phyloP scores from a whole-genome alignment of 78 protist species.

The Dictyostelium capitatum region DNA sequence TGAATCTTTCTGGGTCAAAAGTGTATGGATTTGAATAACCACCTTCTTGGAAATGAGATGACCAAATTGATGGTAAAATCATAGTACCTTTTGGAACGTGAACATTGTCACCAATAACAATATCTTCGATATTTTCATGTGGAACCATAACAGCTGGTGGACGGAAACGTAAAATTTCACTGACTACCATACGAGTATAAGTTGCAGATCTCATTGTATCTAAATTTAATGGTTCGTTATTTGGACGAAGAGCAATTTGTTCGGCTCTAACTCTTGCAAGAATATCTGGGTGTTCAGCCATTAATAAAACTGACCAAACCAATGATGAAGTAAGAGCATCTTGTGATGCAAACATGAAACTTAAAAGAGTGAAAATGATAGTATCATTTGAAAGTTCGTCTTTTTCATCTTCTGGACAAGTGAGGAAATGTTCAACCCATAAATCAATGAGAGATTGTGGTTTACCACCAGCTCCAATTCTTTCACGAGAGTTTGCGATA shows the following conservation, averaged over 20 bases:
- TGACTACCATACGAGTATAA: slow-evolving; percentile 85
- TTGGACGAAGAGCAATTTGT: slow-evolving; percentile 74
- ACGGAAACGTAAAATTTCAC: slow-evolving; percentile 88
- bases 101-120: slow-evolving; percentile 64
- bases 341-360: slow-evolving; percentile 88
- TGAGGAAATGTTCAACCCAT: slow-evolving; percentile 74
- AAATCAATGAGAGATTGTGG: slow-evolving; percentile 69
- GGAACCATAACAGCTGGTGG: slow-evolving; percentile 91
- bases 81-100: slow-evolving; percentile 84
- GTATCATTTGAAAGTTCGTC: slow-evolving; percentile 56
- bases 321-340: slow-evolving; percentile 87
- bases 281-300: slow-evolving; percentile 84
- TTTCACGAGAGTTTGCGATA: slow-evolving; percentile 22
- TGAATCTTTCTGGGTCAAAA: slow-evolving; percentile 89
- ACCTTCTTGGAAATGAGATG: slow-evolving; percentile 52
- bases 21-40: slow-evolving; percentile 68
- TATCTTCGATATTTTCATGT: slow-evolving; percentile 70
- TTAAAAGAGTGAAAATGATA: slow-evolving; percentile 40
- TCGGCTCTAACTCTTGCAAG: slow-evolving; percentile 82
- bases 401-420: slow-evolving; percentile 46
- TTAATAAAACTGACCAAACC: slow-evolving; percentile 76
- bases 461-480: slow-evolving; percentile 58
- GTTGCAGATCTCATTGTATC: slow-evolving; percentile 74
- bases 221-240: slow-evolving; percentile 17
- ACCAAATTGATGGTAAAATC: slow-evolving; percentile 88